Evolutionary conservation across 768 basidiomycete species (phyloP), one percentile per base, ranked within the genome.

Genomic region (Dendrothele bispora): DNA sequence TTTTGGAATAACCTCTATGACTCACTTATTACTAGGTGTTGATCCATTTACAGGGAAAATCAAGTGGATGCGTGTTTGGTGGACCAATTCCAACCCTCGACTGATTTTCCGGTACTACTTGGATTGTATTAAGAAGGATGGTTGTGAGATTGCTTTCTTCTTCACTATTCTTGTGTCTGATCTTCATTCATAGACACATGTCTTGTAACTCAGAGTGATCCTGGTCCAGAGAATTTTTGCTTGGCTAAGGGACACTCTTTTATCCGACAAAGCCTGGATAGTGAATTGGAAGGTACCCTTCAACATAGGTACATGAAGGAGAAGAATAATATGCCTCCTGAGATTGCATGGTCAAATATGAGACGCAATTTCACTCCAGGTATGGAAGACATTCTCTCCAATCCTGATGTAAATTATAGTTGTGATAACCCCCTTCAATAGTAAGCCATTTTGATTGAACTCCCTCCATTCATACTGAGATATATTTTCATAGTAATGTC

Each of bases 161-260:
- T n/a, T n/a, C n/a, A n/a, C n/a, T n/a, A n/a, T n/a, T n/a, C n/a
- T n/a, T n/a, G n/a, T n/a, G n/a, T n/a, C n/a, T n/a, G n/a, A n/a
- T n/a, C n/a, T n/a, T n/a, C n/a, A n/a, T n/a, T n/a, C n/a, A n/a
- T n/a, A 58, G 54, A 27, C 24, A 48, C 60, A 2, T 60, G 64
- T n/a, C 32, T 66, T 3, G 43, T 68, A 0, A 68, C 63, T 0
- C 67, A 67, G 43, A 68, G 66, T 45, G 64, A 68, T 42, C 56
- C 46, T n/a, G 64, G 64, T 1, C 40, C 56, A 0, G 61, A 67
- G 40, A 68, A 68, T 36, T 57, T 55, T 43, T 54, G 61, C 2
- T 54, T 69, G 27, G 68, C 65, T 15, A 68, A 68, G 47, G 57
- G 52, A 0, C 65, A 70, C 3, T 64, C 68, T 0, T 29, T 51